Conservation (phyloP, 805 yeast genomes). For the Suhomyces sp. region DNA sequence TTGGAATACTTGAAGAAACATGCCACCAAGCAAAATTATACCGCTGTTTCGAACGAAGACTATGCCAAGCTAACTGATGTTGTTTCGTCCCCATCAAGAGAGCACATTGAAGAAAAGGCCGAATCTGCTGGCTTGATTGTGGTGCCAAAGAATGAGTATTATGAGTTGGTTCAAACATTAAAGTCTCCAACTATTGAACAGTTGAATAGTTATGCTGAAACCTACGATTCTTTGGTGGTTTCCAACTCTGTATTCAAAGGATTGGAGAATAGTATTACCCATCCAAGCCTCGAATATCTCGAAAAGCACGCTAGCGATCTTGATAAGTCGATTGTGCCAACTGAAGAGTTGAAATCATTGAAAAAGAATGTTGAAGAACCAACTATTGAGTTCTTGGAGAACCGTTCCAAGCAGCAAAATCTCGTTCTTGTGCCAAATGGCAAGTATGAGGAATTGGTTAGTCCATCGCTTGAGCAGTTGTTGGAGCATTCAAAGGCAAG, state of each 20-base stretch:
- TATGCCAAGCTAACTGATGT: constrained; percentile 11
- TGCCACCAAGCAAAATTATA: constrained; percentile 13
- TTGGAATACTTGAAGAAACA: constrained; percentile 25
- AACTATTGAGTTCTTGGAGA: constrained; percentile 18
- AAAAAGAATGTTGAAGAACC: constrained; percentile 16
- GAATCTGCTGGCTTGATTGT: constrained; percentile 12
- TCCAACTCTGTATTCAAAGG: constrained; percentile 7
- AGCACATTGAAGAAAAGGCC: constrained; percentile 15
- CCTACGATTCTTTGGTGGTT: constrained; percentile 3
- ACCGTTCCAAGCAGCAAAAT: constrained; percentile 8
- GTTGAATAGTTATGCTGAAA: constrained; percentile 6
- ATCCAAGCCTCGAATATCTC: constrained; percentile 8
- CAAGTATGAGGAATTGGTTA: constrained; percentile 8
- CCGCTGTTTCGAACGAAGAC: constrained; percentile 14
- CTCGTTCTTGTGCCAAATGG: constrained; percentile 4
- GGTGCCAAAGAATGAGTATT: constrained; percentile 17
- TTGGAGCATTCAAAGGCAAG: constrained; percentile 1
- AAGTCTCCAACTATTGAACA: constrained; percentile 9
- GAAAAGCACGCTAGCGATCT: not conserved
- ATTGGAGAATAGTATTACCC: constrained; percentile 9
- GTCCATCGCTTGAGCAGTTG: constrained; percentile 9
- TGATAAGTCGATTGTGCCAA: not conserved
- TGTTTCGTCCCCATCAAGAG: constrained; percentile 12
- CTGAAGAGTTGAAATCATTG: not conserved
- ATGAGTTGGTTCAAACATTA: constrained; percentile 12